Conservation (phyloP, 2,329 filamentous ascomycete genomes). For the Anthostomella pinea region DNA sequence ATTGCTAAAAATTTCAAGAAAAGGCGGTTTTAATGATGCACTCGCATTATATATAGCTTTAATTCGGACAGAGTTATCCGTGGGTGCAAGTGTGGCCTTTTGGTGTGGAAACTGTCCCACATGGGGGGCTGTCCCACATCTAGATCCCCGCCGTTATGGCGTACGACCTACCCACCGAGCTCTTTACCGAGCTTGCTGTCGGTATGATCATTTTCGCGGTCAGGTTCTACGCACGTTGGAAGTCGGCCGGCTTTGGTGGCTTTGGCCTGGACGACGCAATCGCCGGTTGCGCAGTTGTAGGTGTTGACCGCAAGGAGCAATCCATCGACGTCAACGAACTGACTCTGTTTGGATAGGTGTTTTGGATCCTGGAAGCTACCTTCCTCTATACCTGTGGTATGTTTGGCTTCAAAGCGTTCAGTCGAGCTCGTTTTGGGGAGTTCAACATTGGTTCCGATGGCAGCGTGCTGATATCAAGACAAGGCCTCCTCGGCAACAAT, state of each 20-base stretch:
- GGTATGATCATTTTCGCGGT: constrained; percentile 1
- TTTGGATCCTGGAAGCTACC: constrained; percentile 5
- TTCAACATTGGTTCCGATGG: no score
- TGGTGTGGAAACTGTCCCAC: no score
- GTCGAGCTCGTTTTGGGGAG: constrained; percentile 41
- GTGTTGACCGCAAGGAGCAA: neutral
- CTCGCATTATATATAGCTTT: no score
- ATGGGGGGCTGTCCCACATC: no score
- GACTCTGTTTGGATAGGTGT: neutral
- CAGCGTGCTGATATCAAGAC: no score
- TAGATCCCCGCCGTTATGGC: no score
- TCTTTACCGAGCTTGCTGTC: constrained; percentile 5
- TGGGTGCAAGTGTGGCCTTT: no score
- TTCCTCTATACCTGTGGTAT: constrained; percentile 28
- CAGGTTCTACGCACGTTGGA: constrained; percentile 3
- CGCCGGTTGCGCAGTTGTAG: constrained; percentile 3
- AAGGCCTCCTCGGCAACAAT: constrained; percentile 28
- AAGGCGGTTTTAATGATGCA: no score
- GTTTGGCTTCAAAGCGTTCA: no score
- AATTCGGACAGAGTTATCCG: no score
- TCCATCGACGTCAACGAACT: neutral
- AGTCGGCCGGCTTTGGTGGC: neutral
- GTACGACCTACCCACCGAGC: constrained; percentile 2
- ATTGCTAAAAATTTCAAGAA: no score
- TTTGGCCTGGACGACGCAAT: constrained; percentile 3